Base-by-base conservation (phyloP, 768 basidiomycete genomes). In the Ramaria sp. region DNA sequence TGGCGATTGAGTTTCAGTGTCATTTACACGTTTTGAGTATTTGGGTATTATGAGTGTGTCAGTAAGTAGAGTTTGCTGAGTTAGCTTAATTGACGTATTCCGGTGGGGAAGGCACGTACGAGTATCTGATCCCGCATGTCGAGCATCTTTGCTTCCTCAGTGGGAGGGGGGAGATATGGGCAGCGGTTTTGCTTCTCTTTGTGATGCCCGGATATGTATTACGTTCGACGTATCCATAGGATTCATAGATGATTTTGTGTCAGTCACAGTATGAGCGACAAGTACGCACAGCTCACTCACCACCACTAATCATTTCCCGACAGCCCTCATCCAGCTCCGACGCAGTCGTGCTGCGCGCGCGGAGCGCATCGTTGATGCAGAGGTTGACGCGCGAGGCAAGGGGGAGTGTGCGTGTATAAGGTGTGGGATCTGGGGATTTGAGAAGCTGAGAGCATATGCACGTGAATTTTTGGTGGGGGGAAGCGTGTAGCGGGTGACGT, bases 341-440 rank as follows among this genome's bases (percentile, higher is more conserved):
- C 52, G 72, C 46, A n/a, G 12, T 57, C 19, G 49, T 31, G 2
- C 61, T 73, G 50, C 76, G 78, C 9, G 72, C 70, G 38, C 82
- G 78, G 20, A 96, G 75, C 38, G 81, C 76, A 27, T 91, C 89
- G 63, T 98, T 89, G 58, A 98, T 89, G 67, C 95, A 99, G 1
- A 98, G 76, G 62, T 95, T 91, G 65, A 85, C 91, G 45, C 96
- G 80, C 4, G 91, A 91, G 0, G 88, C 94, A 9, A 99, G 77
- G 17, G 93, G 80, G n/a, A 96, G 88, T 0, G 84, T 75, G 30
- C 91, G 82, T 17, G 72, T 67, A 1, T 61, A 54, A 10, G 61
- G 60, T n/a, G 57, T 19, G 57, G 52, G 24, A 57, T 46, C 55
- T 43, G n/a, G 20, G 39, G 30, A 27, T 27, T 27, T 27, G 27